phyloP scores from a whole-genome alignment of 768 basidiomycete genomes.

The Lactarius hengduanensis region DNA sequence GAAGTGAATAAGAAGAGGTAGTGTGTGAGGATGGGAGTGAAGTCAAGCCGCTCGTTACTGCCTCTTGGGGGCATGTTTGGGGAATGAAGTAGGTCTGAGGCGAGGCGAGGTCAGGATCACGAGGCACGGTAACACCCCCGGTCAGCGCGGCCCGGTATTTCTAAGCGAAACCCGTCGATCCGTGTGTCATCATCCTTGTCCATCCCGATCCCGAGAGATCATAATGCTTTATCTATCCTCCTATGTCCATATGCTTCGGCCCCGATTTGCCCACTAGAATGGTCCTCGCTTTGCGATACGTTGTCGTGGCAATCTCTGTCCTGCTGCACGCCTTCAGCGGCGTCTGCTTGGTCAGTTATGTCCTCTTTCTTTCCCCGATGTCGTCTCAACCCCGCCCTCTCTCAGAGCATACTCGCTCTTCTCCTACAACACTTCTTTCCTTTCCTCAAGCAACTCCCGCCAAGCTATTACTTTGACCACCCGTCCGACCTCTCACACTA shows the following conservation, averaged over 20 bases:
- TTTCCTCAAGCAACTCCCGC: slow-evolving; percentile 14
- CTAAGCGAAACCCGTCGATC: slow-evolving; percentile 1
- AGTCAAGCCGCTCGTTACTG: slow-evolving; percentile 67
- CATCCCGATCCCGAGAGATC: background rate
- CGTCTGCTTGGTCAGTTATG: slow-evolving; percentile 13
- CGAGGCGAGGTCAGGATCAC: slow-evolving; percentile 5
- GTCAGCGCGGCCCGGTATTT: background rate
- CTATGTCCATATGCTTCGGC: background rate
- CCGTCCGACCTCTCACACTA: background rate
- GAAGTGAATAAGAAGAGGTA: slow-evolving; percentile 90
- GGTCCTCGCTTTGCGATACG: background rate
- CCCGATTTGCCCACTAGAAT: background rate
- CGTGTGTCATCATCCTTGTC: background rate
- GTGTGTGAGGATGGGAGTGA: slow-evolving; percentile 86
- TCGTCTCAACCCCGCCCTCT: slow-evolving; percentile 1
- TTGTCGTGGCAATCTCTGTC: slow-evolving; percentile 11
- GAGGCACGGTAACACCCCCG: slow-evolving; percentile 1
- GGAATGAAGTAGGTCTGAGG: slow-evolving; percentile 3
- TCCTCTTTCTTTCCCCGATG: background rate
- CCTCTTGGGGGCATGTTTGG: slow-evolving; percentile 48
- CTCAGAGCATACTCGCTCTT: slow-evolving; percentile 23
- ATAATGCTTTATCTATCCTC: background rate
- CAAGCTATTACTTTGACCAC: slow-evolving; percentile 1
- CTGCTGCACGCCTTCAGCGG: slow-evolving; percentile 11
- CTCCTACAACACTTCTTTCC: slow-evolving; percentile 15